These are phyloP conservation scores for Pyronema domesticum DNA, from an alignment of 495 filamentous ascomycete species.

Conservation along the genomic window DNA sequence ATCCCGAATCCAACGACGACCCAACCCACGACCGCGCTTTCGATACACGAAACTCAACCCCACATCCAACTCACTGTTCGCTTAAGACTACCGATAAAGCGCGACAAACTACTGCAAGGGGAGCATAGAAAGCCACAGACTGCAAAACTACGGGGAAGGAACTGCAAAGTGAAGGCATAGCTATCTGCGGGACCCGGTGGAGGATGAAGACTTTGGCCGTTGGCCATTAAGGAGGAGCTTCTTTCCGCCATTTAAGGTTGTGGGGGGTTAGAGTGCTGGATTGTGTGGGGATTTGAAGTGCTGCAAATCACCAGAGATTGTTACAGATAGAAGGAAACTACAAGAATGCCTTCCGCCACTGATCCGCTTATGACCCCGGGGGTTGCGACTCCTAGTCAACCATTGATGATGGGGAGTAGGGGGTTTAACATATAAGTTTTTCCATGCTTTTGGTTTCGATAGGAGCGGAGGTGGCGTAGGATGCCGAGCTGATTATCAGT, in stretches of 20 bases:
- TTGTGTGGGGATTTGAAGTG: no score
- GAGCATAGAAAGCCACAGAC: no score
- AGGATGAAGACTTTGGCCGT: neutral
- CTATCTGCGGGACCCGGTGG: neutral
- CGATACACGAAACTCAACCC: no score
- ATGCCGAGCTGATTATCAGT: conserved; percentile 13
- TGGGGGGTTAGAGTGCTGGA: neutral
- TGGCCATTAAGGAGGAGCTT: conserved; percentile 1
- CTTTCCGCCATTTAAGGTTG: neutral
- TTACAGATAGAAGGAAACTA: neutral
- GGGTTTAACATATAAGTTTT: conserved; percentile 26
- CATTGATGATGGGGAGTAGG: conserved; percentile 21
- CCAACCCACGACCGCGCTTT: no score
- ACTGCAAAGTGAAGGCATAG: neutral
- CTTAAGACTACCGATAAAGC: no score
- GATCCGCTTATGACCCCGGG: neutral
- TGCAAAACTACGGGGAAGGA: no score
- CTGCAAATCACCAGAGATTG: no score
- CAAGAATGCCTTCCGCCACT: conserved; percentile 5
- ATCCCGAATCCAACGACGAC: no score
- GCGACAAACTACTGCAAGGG: no score
- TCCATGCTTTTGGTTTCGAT: conserved; percentile 20
- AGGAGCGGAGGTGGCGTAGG: conserved; percentile 40
- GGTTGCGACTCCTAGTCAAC: conserved; percentile 5
- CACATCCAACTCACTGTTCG: no score